A percentile compares a stretch with the other conserved stretches of the same genome.
phyloP scores from a whole-genome alignment of 2,329 filamentous ascomycete species.

The Nemania sp. region DNA sequence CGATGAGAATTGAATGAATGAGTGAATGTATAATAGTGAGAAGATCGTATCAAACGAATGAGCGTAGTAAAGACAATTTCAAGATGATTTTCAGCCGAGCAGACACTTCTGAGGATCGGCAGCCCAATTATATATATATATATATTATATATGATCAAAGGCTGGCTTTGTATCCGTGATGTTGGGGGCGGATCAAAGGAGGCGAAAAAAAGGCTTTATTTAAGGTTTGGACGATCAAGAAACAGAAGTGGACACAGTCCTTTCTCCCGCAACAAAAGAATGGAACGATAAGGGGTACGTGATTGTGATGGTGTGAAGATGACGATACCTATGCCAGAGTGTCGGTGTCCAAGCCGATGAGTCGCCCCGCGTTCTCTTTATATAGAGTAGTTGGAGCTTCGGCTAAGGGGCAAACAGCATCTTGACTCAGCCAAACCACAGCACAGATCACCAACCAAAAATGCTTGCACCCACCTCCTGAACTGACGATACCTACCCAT shows the following conservation, averaged over 20 bases:
- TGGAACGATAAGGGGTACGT: not conserved
- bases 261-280: conserved; percentile 16
- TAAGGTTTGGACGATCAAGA: conserved; percentile 8
- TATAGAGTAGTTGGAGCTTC: not conserved
- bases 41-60: conserved; percentile 38
- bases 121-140: not conserved
- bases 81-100: not conserved
- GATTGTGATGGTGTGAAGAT: not conserved
- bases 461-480: too few relatives aligned
- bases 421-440: not conserved
- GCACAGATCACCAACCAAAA: too few relatives aligned
- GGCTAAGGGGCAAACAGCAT: not conserved
- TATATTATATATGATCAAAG: not conserved
- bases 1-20: conserved; percentile 15
- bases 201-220: conserved; percentile 4
- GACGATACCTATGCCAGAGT: too few relatives aligned
- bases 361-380: not conserved
- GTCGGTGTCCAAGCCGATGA: not conserved
- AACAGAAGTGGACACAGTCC: conserved; percentile 30
- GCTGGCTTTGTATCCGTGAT: conserved; percentile 15
- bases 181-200: conserved; percentile 12
- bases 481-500: too few relatives aligned
- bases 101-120: not conserved
- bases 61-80: conserved; percentile 6
- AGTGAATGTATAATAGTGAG: conserved; percentile 2